phyloP scores from a whole-genome alignment of 257 asterid species.

The Nicotiana noctiflora region DNA sequence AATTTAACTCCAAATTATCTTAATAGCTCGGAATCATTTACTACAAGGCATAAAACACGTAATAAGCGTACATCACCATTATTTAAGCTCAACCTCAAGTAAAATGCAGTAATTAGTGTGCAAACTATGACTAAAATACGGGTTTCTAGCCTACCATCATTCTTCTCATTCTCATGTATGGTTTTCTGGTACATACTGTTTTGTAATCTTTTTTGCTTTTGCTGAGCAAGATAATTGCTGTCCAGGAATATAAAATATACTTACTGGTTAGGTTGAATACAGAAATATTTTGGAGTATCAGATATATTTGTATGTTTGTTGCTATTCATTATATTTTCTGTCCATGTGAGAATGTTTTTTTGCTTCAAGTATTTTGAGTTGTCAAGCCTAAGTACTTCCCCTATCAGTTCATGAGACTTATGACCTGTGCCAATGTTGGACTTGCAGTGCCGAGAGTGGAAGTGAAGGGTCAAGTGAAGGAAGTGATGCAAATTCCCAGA shows the following conservation, averaged over 20 bases:
- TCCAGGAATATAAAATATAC: neutral
- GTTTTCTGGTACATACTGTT: neutral
- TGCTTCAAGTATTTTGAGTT: neutral
- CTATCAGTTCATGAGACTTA: conserved; percentile 7
- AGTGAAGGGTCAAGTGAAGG: conserved; percentile 94
- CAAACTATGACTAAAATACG: too few relatives aligned
- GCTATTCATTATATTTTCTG: neutral
- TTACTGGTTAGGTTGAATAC: neutral
- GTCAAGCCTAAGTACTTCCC: neutral
- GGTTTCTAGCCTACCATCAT: too few relatives aligned
- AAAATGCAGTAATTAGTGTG: too few relatives aligned
- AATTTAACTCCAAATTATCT: too few relatives aligned
- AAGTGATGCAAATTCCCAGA: conserved; percentile 78
- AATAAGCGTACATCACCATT: too few relatives aligned
- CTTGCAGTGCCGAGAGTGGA: conserved; percentile 79
- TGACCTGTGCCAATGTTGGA: conserved; percentile 6
- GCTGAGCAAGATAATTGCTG: neutral
- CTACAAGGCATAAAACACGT: too few relatives aligned
- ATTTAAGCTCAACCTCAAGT: too few relatives aligned
- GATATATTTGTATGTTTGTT: neutral
- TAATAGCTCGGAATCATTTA: too few relatives aligned
- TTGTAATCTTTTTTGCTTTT: neutral
- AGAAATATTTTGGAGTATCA: neutral
- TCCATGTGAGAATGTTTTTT: neutral
- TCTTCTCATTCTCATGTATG: neutral